A percentile compares a stretch with the other conserved stretches of the same genome.
Evolutionary conservation across 2,329 filamentous ascomycete genomes (phyloP).

Genomic region (Pestalotiopsis sp.): DNA sequence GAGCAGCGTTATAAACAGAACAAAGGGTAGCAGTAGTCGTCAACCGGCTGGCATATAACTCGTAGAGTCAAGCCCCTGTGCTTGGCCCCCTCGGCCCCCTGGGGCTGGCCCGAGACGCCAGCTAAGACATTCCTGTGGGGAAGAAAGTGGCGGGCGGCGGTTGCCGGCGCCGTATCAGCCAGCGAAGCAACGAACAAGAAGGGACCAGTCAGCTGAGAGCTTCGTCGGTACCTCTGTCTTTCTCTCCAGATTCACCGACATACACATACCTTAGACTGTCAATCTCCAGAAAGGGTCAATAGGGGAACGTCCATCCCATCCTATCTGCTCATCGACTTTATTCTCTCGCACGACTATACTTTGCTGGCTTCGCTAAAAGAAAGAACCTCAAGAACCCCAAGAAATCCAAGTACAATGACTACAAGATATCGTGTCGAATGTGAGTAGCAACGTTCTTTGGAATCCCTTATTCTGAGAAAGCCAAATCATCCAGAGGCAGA

Average conservation of each 20-base stretch:
- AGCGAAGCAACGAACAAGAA: background rate
- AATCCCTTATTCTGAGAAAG: background rate
- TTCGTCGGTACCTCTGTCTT: background rate
- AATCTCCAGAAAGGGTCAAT: background rate
- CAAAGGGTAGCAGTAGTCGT: too few relatives aligned
- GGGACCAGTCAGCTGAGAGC: background rate
- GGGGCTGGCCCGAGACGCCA: background rate
- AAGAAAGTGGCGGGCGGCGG: constrained; percentile 5
- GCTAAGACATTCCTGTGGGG: background rate
- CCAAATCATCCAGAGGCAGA: background rate
- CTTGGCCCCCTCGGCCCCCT: background rate
- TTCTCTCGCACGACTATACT: background rate
- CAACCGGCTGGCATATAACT: too few relatives aligned
- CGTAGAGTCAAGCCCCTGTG: too few relatives aligned
- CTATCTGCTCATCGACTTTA: background rate
- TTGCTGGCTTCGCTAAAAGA: too few relatives aligned
- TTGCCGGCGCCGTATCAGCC: background rate
- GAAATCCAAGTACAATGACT: constrained; percentile 48
- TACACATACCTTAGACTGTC: background rate
- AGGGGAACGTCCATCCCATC: background rate
- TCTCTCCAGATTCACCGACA: background rate
- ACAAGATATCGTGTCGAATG: constrained; percentile 73
- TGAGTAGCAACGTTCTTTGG: constrained; percentile 41
- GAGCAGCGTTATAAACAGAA: too few relatives aligned
- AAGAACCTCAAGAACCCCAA: background rate